Conservation (phyloP, 129 eudicot species). For the Arctium minus region DNA sequence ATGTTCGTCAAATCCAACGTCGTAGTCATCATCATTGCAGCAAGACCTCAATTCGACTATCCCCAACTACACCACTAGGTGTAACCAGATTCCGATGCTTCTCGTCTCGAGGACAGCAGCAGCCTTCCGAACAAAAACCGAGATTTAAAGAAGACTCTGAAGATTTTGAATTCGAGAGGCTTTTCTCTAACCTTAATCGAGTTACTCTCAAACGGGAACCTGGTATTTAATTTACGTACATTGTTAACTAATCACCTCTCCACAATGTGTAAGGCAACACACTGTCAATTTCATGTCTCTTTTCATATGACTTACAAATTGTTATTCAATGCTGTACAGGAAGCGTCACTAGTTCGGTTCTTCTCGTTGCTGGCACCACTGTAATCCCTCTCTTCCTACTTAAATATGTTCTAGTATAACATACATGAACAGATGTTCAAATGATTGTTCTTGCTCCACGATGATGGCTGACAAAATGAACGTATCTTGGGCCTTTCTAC, state of each 20-base stretch:
- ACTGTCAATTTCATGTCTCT: background rate
- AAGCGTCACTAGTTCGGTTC: constrained; percentile 67
- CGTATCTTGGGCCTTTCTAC: background rate
- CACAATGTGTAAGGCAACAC: background rate
- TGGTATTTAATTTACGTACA: constrained; percentile 31
- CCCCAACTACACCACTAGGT: background rate
- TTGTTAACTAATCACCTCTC: background rate
- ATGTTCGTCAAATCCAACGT: background rate
- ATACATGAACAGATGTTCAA: background rate
- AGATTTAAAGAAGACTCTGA: constrained; percentile 23
- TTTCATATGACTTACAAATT: background rate
- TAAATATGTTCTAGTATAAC: background rate
- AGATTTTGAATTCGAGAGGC: constrained; percentile 52
- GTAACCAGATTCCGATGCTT: constrained; percentile 13
- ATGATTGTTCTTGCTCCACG: background rate
- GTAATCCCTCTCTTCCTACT: constrained; percentile 40
- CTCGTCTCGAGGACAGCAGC: constrained; percentile 12
- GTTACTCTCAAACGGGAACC: constrained; percentile 71
- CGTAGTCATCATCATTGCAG: background rate
- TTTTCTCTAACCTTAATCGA: constrained; percentile 84
- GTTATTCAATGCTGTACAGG: constrained; percentile 44
- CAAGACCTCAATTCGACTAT: constrained; percentile 1
- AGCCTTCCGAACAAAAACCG: constrained; percentile 4
- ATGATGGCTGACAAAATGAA: background rate
- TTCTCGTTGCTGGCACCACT: constrained; percentile 96